phyloP scores from a whole-genome alignment of 2,329 filamentous ascomycete species.

The Verticillium longisporum region DNA sequence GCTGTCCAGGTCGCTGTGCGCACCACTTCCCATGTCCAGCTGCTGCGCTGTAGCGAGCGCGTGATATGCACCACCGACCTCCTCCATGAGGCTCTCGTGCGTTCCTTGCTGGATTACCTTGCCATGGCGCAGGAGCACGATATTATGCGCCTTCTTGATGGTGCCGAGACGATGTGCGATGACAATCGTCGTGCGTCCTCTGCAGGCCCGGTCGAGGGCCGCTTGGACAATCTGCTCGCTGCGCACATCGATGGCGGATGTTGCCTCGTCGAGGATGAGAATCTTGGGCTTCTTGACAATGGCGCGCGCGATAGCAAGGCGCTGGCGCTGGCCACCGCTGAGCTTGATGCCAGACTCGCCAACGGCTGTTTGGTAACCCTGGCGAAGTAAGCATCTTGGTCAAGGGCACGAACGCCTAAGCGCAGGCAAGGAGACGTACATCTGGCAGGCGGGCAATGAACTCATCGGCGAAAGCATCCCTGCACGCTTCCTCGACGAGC shows the following conservation, averaged over 20 bases:
- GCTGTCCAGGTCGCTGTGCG: background rate
- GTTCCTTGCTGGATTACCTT: constrained; percentile 33
- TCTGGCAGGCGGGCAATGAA: constrained; percentile 44
- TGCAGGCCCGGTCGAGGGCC: constrained; percentile 13
- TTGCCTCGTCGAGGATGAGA: constrained; percentile 58
- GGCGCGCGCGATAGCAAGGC: constrained; percentile 55
- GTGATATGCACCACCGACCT: constrained; percentile 13
- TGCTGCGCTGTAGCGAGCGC: constrained; percentile 16
- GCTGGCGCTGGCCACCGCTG: constrained; percentile 56
- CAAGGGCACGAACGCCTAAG: background rate
- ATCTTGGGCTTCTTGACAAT: constrained; percentile 55
- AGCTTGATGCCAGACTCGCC: constrained; percentile 54
- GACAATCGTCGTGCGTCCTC: constrained; percentile 14
- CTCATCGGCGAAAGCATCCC: constrained; percentile 44
- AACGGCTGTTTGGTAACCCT: constrained; percentile 47
- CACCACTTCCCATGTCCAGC: background rate
- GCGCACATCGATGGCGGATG: constrained; percentile 37
- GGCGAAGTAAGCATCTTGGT: background rate
- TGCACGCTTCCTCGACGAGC: constrained; percentile 39
- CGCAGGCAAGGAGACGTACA: constrained; percentile 4
- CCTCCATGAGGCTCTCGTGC: constrained; percentile 11
- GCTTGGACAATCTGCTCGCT: constrained; percentile 32
- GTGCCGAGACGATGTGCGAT: constrained; percentile 18
- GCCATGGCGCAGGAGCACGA: constrained; percentile 34
- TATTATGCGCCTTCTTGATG: constrained; percentile 23